phyloP scores from a whole-genome alignment of 805 yeast species.

The Ogataea degrootiae region DNA sequence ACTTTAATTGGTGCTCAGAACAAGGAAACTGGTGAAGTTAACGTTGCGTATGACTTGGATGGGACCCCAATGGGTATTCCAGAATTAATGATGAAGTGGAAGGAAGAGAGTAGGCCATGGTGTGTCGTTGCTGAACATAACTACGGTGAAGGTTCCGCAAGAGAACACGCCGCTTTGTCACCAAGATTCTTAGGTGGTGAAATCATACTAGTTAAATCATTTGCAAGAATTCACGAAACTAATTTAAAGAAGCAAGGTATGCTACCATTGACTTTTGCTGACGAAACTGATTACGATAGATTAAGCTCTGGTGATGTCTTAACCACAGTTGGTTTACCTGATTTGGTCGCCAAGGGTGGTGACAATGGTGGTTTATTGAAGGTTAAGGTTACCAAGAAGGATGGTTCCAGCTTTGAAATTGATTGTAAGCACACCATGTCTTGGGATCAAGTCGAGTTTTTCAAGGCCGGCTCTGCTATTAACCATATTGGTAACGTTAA shows the following conservation, averaged over 20 bases:
- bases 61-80: slow-evolving; percentile 80
- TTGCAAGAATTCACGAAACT: slow-evolving; percentile 98
- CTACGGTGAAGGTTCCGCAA: slow-evolving; percentile 98
- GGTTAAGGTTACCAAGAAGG: slow-evolving; percentile 66
- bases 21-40: slow-evolving; percentile 95
- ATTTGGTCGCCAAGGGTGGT: slow-evolving; percentile 76
- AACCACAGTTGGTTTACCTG: slow-evolving; percentile 68
- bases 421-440: slow-evolving; percentile 94
- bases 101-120: slow-evolving; percentile 81
- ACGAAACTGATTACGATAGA: slow-evolving; percentile 84
- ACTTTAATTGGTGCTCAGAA: slow-evolving; percentile 96
- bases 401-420: slow-evolving; percentile 67
- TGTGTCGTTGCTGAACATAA: slow-evolving; percentile 95
- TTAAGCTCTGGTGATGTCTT: slow-evolving; percentile 72
- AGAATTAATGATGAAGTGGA: slow-evolving; percentile 96
- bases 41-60: slow-evolving; percentile 81
- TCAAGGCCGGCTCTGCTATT: slow-evolving; percentile 96
- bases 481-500: slow-evolving; percentile 58
- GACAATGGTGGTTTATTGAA: slow-evolving; percentile 79
- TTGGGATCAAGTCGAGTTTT: slow-evolving; percentile 89
- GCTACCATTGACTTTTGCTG: slow-evolving; percentile 88
- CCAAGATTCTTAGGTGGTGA: slow-evolving; percentile 94
- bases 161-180: slow-evolving; percentile 97
- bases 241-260: slow-evolving; percentile 97
- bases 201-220: slow-evolving; percentile 84